Conservation (phyloP, 805 yeast genomes). For the Yarrowia sp. region DNA sequence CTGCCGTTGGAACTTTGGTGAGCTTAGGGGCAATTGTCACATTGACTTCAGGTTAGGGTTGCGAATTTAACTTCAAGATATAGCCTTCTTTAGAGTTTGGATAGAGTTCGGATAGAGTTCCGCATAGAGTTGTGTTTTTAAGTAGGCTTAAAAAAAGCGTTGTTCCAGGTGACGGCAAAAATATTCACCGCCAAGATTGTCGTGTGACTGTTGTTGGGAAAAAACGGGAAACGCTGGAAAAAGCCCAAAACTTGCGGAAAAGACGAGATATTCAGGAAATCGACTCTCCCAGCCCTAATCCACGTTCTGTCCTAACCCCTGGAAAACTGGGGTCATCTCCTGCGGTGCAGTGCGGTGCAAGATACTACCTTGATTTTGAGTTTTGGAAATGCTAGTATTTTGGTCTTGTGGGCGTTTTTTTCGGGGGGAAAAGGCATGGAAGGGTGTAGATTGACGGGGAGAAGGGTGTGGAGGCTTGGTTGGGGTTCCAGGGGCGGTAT, state of each 20-base stretch:
- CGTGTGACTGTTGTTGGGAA: background rate
- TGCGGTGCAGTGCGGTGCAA: conserved; percentile 23
- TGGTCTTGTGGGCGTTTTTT: background rate
- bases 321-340: conserved; percentile 3
- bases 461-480: background rate
- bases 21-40: background rate
- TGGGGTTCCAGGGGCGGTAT: too few relatives aligned
- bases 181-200: conserved; percentile 16
- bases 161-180: background rate
- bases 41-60: background rate
- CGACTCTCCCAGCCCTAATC: too few relatives aligned
- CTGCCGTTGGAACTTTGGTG: background rate
- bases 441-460: too few relatives aligned
- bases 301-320: too few relatives aligned
- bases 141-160: background rate
- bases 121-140: background rate
- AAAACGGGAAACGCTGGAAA: background rate
- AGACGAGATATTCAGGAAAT: too few relatives aligned
- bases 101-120: background rate
- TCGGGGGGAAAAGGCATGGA: too few relatives aligned
- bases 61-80: background rate
- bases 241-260: too few relatives aligned
- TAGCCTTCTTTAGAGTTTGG: conserved; percentile 1
- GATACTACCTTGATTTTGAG: background rate
- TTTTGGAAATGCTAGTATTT: background rate